phyloP scores from a whole-genome alignment of 202 grass and related monocot genomes.

The Panicum hallii region DNA sequence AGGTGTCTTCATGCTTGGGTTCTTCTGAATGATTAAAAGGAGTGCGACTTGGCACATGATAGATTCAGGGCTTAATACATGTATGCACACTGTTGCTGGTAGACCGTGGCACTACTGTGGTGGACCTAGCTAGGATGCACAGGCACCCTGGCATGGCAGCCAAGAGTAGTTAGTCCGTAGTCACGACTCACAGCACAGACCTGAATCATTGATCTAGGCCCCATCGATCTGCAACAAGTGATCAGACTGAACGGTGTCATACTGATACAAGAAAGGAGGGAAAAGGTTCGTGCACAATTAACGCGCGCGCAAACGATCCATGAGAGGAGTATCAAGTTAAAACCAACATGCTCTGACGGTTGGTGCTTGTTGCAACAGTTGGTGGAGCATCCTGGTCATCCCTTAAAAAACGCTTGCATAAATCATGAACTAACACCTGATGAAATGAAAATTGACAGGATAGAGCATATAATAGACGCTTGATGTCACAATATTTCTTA shows the following conservation, averaged over 20 bases:
- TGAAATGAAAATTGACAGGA: background rate
- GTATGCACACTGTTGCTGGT: background rate
- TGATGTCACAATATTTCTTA: no score
- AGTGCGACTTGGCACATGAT: slow-evolving; percentile 1
- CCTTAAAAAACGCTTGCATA: background rate
- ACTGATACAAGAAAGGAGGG: background rate
- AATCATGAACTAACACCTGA: background rate
- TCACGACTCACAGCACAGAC: slow-evolving; percentile 4
- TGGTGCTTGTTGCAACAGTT: background rate
- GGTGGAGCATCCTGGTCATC: background rate
- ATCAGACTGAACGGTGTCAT: background rate
- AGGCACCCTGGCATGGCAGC: slow-evolving; percentile 20
- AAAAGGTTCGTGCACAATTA: no score
- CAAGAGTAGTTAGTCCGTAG: slow-evolving; percentile 32
- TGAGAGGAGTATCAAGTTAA: background rate
- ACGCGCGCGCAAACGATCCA: no score
- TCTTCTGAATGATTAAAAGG: background rate
- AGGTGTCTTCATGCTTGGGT: background rate
- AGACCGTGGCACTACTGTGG: slow-evolving; percentile 3
- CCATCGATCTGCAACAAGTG: slow-evolving; percentile 19
- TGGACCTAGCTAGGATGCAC: slow-evolving; percentile 4
- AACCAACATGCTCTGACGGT: background rate
- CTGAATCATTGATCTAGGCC: slow-evolving; percentile 29
- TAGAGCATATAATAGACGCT: no score
- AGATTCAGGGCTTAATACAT: slow-evolving; percentile 9